Evolutionary conservation across 169 alveolate genomes (phyloP), one percentile per base, ranked within the genome.

Genomic region (Cryptosporidium sp.): DNA sequence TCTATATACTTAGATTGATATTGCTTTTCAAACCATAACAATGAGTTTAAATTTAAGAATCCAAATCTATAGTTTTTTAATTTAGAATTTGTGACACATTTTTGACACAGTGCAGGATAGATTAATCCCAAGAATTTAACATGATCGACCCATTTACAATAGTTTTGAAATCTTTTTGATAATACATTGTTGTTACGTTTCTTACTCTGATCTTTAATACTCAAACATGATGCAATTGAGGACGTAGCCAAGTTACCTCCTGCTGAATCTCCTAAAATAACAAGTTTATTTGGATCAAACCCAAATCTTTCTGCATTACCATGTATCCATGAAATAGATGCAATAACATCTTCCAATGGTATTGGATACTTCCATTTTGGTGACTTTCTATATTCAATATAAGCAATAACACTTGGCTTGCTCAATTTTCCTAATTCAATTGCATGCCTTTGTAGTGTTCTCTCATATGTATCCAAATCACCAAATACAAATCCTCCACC

Each of bases 401-500:
- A 74, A 16, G 37, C 69, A 35, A 74, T 41, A 33, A 74, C 41
- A 58, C 86, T 74, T 55, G 86, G 71, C 1, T 58, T 52, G 12
- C 6, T 26, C 16, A 70, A 52, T 18, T 74, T 59, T 31, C 86
- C 86, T 29, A 74, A 58, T 59, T 55, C 61, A 35, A 55, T 23
- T 41, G 86, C 86, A 74, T 74, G 86, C 39, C 55, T 74, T 39
- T 39, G 43, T n/a, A 74, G 12, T 52, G 58, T 33, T 12, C 1
- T 52, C 16, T 74, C 59, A 51, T 74, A 74, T 12, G 86, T 52
- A 26, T 10, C 52, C 29, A 52, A 21, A 59, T 74, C 71, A 10
- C 86, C 86, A 51, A 74, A 59, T 21, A 74, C 86, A 74, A 58
- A 74, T 18, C 86, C 86, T 18, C 86, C 86, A 5, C 86, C 86